Base-by-base conservation (phyloP, 2,329 filamentous ascomycete genomes). In the Tricladium varicosporioides region DNA sequence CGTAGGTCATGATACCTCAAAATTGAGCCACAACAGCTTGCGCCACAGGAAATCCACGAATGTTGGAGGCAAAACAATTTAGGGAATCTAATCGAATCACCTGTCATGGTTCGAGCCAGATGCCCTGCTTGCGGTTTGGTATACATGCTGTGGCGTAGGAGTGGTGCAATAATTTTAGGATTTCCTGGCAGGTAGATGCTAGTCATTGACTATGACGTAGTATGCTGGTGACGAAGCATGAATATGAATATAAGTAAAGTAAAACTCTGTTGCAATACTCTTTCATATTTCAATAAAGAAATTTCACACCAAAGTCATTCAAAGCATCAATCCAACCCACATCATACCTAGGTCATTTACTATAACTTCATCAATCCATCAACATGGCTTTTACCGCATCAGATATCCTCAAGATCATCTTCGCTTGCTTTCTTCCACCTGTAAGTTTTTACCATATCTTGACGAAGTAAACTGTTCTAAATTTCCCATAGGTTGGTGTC, bases 361-460 rank as follows among this genome's bases (percentile, higher is more conserved):
- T 14, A 36, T 5, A 22, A 27, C 16, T 15, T 16, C 7, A 51
- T 10, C 32, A 18, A 54, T 51, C 49, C 44, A 40, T 48, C 67
- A 70, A 57, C 49, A 74, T 84, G 81, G 75, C 81, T 75, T 82
- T 84, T 78, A 84, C 81, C 67, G 79, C 78, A 69, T 59, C 57
- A 73, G 86, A 90, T 73, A 85, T 89, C 76, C 86, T 85, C 84
- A 89, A 89, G 79, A 88, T 89, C 80, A 83, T 96, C 77, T 82
- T 96, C 78, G 92, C 92, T 80, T 80, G 96, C 80, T 79, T 96
- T 78, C 85, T 96, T 64, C 92, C 92, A 56, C 92, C 92, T 72
- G 22, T 27, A 27, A 4, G 22, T 27, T 27, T 27, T 3, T 4
- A 27, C 7, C 7, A 27, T 27, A 4, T 7, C 3, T 4, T 27